A percentile compares a stretch with the other conserved stretches of the same genome.
Evolutionary conservation across 2,329 filamentous ascomycete species (phyloP).

Genomic region (Xylariaceae sp.): DNA sequence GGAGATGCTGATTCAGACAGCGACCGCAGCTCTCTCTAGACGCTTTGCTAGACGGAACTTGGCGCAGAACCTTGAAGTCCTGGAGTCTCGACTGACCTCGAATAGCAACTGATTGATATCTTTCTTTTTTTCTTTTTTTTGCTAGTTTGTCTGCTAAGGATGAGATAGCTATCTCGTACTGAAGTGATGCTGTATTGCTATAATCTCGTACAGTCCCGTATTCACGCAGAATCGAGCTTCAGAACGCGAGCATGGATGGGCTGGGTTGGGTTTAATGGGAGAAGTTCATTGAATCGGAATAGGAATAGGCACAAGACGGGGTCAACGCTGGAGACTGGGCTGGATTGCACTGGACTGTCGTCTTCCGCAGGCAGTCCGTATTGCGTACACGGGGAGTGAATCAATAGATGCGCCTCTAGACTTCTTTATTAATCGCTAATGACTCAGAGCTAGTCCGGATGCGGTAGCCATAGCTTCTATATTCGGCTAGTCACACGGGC

Average conservation of each 20-base stretch:
- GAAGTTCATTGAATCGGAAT: too few species aligned
- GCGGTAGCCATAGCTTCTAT: conserved; percentile 24
- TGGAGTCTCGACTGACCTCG: too few species aligned
- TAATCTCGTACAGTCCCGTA: not conserved
- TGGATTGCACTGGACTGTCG: not conserved
- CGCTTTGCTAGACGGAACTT: too few species aligned
- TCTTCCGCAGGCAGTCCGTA: too few species aligned
- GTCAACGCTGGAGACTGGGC: not conserved
- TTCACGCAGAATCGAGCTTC: not conserved
- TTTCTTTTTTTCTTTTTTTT: not conserved
- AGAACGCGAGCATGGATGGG: not conserved
- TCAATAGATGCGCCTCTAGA: not conserved
- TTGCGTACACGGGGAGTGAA: too few species aligned
- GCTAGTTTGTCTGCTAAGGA: too few species aligned
- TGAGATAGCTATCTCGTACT: too few species aligned
- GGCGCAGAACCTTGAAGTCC: too few species aligned
- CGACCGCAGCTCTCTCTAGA: not conserved
- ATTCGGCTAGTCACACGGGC: conserved; percentile 16
- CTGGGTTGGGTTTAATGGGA: not conserved
- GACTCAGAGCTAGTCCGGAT: not conserved
- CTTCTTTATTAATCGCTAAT: not conserved
- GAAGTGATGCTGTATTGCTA: too few species aligned
- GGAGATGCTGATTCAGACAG: not conserved
- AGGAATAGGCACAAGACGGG: not conserved
- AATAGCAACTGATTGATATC: not conserved